phyloP scores from a whole-genome alignment of 2,329 filamentous ascomycete genomes.

The Colletotrichum chlorophyti region DNA sequence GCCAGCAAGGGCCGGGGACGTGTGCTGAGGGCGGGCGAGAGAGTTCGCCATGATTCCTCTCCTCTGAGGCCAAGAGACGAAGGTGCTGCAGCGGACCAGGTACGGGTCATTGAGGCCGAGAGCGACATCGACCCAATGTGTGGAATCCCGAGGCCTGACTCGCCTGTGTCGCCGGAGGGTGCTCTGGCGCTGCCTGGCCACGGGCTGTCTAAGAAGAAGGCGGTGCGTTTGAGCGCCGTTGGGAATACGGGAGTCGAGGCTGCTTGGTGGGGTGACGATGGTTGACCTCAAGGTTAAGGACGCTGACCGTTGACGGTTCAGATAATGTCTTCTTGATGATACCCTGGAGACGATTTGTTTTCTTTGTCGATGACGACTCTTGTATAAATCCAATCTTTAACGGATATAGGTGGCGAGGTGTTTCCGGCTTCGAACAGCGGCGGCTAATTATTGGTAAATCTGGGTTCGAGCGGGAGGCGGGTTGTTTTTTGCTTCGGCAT shows the following conservation, averaged over 20 bases:
- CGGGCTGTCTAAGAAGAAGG: conserved; percentile 43
- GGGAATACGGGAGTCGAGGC: conserved; percentile 39
- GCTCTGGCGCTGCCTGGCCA: conserved; percentile 6
- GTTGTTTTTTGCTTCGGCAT: conserved; percentile 5
- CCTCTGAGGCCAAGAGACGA: conserved; percentile 10
- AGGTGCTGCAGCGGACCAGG: background rate
- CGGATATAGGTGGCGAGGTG: conserved; percentile 12
- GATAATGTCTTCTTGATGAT: conserved; percentile 27
- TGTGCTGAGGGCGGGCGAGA: conserved; percentile 6
- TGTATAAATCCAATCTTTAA: conserved; percentile 9
- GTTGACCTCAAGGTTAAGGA: conserved; percentile 10
- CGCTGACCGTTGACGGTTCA: conserved; percentile 4
- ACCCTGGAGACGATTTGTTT: conserved; percentile 27
- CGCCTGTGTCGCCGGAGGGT: conserved; percentile 33
- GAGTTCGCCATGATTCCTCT: conserved; percentile 14
- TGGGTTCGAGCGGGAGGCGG: conserved; percentile 14
- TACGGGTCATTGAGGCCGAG: conserved; percentile 30
- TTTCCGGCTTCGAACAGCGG: background rate
- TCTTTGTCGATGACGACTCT: conserved; percentile 18
- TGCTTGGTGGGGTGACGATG: conserved; percentile 51
- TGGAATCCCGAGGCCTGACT: conserved; percentile 47
- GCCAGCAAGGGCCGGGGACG: conserved; percentile 8
- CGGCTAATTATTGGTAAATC: background rate
- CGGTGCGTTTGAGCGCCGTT: conserved; percentile 50
- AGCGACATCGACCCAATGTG: conserved; percentile 31